Percentiles rank a stretch among this genome's conserved stretches.
Conservation (phyloP, 2,329 filamentous ascomycete species). For the Monosporascus sp. region DNA sequence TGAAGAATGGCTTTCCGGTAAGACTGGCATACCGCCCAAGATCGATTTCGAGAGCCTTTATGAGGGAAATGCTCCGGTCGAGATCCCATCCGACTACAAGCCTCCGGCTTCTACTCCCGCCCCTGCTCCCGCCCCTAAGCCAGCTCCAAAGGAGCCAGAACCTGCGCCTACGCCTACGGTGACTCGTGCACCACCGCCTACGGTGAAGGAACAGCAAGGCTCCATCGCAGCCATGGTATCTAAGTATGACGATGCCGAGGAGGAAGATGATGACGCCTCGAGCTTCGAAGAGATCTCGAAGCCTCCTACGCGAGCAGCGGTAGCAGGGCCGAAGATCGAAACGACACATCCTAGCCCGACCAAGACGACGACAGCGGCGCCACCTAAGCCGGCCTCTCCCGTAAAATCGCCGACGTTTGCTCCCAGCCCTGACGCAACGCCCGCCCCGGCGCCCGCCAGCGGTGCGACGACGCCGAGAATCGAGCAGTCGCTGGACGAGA, state of each 20-base stretch:
- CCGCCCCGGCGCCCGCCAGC: conserved; percentile 31
- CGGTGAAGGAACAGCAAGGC: conserved; percentile 77
- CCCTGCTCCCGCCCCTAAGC: conserved; percentile 39
- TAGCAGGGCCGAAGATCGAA: conserved; percentile 23
- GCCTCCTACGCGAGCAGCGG: conserved; percentile 57
- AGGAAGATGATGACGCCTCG: conserved; percentile 63
- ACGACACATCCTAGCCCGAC: conserved; percentile 21
- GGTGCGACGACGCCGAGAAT: conserved; percentile 42
- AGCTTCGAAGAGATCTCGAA: conserved; percentile 85
- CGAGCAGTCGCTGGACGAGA: conserved; percentile 65
- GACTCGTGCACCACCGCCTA: conserved; percentile 52
- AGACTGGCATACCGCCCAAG: conserved; percentile 79
- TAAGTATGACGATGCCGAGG: conserved; percentile 74
- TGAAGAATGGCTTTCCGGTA: conserved; percentile 81
- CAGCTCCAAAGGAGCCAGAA: conserved; percentile 47
- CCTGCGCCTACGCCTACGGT: conserved; percentile 46
- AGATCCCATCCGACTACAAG: conserved; percentile 68
- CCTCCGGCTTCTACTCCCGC: conserved; percentile 44
- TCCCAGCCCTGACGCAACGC: conserved; percentile 28
- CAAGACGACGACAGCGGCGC: conserved; percentile 33
- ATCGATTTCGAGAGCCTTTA: conserved; percentile 92
- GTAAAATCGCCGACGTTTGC: conserved; percentile 35
- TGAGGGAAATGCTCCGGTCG: conserved; percentile 74
- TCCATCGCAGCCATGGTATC: conserved; percentile 81
- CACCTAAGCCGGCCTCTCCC: conserved; percentile 39